Evolutionary conservation across 371 early-diverging fungal species (phyloP).

Genomic region (Conidiobolus incongruus): DNA sequence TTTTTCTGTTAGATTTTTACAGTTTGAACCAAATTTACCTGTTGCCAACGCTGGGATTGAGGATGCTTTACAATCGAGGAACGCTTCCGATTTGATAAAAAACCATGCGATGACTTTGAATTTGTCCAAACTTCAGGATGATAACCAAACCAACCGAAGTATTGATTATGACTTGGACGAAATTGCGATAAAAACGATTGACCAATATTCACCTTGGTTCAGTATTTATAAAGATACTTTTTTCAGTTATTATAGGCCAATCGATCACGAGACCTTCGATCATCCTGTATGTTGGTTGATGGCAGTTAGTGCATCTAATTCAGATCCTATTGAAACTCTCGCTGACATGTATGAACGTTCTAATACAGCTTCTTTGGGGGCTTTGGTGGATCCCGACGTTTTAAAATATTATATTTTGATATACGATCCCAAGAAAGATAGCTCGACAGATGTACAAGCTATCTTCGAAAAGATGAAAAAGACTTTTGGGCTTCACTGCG

Average conservation of each 20-base stretch:
- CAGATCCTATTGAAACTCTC: constrained; percentile 50
- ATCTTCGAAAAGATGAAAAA: constrained; percentile 36
- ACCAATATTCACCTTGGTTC: constrained; percentile 93
- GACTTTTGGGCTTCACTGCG: constrained; percentile 39
- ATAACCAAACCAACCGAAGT: too few species aligned
- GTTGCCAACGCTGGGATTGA: neutral
- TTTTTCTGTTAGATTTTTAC: neutral
- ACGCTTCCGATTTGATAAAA: neutral
- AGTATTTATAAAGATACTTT: constrained; percentile 40
- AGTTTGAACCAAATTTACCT: neutral
- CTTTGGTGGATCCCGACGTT: constrained; percentile 37
- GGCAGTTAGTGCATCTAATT: too few species aligned
- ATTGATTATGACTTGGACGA: too few species aligned
- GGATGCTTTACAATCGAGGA: neutral
- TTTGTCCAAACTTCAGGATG: too few species aligned
- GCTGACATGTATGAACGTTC: constrained; percentile 26
- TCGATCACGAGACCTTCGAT: constrained; percentile 83
- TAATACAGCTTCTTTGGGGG: constrained; percentile 27
- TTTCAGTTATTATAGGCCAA: constrained; percentile 32
- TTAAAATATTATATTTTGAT: constrained; percentile 47
- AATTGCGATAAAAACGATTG: too few species aligned
- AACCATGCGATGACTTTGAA: neutral
- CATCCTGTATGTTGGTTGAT: constrained; percentile 86
- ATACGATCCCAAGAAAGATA: constrained; percentile 34
- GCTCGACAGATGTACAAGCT: constrained; percentile 13